Evolutionary conservation across 768 basidiomycete genomes (phyloP), one percentile per base, ranked within the genome.

Genomic region (Coprinellus micaceus): DNA sequence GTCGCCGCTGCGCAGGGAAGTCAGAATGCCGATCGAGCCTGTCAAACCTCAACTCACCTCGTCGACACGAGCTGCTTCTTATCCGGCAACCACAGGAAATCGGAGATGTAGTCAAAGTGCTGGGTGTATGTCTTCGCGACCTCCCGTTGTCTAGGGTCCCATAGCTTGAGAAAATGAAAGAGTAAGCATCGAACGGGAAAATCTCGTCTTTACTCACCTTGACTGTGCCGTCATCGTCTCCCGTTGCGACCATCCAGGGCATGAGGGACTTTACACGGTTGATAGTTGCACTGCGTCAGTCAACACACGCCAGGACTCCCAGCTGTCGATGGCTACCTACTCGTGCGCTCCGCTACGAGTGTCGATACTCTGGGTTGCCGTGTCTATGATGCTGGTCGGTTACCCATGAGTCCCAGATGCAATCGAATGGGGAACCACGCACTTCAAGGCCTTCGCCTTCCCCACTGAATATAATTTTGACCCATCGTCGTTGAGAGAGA

Each of bases 61-160:
- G 94, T 94, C 29, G 89, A 81, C 19, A 98, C 81, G 15, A 94
- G 78, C 55, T 93, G 91, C 60, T 83, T 88, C 71, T 89, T 91
- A 70, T 90, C 89, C 36, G 82, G 82, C 54, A 94, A 69, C 84
- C 89, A 97, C 37, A 90, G 72, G 70, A 97, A 94, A 68, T 94
- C 94, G 36, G 92, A 89, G 54, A 97, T 94, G 66, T 93, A 97
- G 71, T 97, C 94, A 67, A 88, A 94, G 64, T 98, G 95, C 49
- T 97, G 95, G 28, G 74, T 82, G 66, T 93, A 94, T 19, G 78
- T 74, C 33, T 86, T 80, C 17, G 88, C 72, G 44, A 79, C 76
- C 9, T 85, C 85, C 50, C 75, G 72, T 64, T 84, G 80, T 56
- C 94, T 78, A 21, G 89, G 85, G 67, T 97, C 94, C 94, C 94